phyloP scores from a whole-genome alignment of 2,329 filamentous ascomycete genomes.

The Endoconidiophora polonica region DNA sequence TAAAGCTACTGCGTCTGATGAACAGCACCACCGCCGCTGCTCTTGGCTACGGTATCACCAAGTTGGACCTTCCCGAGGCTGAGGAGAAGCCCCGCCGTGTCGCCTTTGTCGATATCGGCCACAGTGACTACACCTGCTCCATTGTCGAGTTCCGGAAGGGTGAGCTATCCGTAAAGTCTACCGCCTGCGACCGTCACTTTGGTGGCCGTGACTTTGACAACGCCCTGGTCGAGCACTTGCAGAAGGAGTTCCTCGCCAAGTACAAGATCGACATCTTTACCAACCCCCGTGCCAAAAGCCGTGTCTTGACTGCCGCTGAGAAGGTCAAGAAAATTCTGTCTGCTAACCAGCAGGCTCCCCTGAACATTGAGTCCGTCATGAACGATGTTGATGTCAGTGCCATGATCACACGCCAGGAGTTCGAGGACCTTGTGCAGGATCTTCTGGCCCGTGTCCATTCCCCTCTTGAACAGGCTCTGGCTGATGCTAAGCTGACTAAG shows the following conservation, averaged over 20 bases:
- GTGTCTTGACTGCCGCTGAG: slow-evolving; percentile 77
- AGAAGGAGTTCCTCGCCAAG: slow-evolving; percentile 90
- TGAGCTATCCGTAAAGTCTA: slow-evolving; percentile 84
- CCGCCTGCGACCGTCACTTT: slow-evolving; percentile 86
- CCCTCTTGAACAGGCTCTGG: slow-evolving; percentile 78
- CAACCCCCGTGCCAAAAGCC: slow-evolving; percentile 77
- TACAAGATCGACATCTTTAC: slow-evolving; percentile 91
- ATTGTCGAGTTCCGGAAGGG: slow-evolving; percentile 96
- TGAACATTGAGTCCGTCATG: slow-evolving; percentile 98
- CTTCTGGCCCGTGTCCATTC: slow-evolving; percentile 55
- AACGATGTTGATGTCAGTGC: slow-evolving; percentile 84
- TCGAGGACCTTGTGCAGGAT: slow-evolving; percentile 79
- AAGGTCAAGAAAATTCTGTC: slow-evolving; percentile 98
- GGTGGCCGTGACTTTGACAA: slow-evolving; percentile 96
- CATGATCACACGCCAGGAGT: slow-evolving; percentile 84
- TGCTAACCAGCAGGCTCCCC: slow-evolving; percentile 76
- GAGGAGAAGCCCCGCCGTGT: slow-evolving; percentile 90
- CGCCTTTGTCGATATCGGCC: slow-evolving; percentile 83
- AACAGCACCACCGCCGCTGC: slow-evolving; percentile 96
- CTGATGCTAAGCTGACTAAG: slow-evolving; percentile 77
- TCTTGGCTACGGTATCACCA: slow-evolving; percentile 94
- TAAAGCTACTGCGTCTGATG: slow-evolving; percentile 86
- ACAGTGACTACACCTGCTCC: slow-evolving; percentile 89
- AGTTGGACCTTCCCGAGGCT: slow-evolving; percentile 71
- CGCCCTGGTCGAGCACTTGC: slow-evolving; percentile 85